Evolutionary conservation across 345 rosid species (phyloP), one percentile per base, ranked within the genome.

Genomic region (Corymbia maculata): DNA sequence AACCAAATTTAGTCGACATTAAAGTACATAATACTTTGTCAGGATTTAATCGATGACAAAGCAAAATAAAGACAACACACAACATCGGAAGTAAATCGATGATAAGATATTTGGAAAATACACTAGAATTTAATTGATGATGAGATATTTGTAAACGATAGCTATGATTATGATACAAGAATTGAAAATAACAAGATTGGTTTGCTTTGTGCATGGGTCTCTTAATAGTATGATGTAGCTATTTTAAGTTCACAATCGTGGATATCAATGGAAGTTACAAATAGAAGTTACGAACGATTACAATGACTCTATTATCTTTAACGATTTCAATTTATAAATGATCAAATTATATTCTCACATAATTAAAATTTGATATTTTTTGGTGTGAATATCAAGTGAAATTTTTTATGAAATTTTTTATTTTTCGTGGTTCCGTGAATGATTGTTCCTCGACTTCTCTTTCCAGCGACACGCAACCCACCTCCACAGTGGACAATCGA

Each of bases 11-110:
- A 14, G 30, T 64, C 5, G 2, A n/a, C 4, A 32, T 64, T 64
- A 64, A n/a, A n/a, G 42, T n/a, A 64, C 17, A n/a, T 14, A n/a
- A 7, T 64, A 64, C 0, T n/a, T 2, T 6, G 9, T n/a, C 0
- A 9, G 7, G 13, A 64, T n/a, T 64, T 26, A 64, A 64, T 64
- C 13, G 36, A 13, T 0, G 13, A n/a, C 1, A 13, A 28, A 64
- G 17, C 3, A 64, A 13, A 36, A 64, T 6, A 64, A n/a, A 0
- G 0, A 0, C 36, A 3, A n/a, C 16, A 28, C 75, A 64, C 9
- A 64, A 13, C 42, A 13, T n/a, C 2, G 7, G 4, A n/a, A 64
- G 15, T 64, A 13, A n/a, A n/a, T n/a, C 2, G 9, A 64, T 0
- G 8, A 13, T 1, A 7, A 7, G 57, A 9, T 64, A 64, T 13